These are phyloP conservation scores for Petunia axillaris DNA, from an alignment of 257 asterid genomes.

Conservation along the genomic window DNA sequence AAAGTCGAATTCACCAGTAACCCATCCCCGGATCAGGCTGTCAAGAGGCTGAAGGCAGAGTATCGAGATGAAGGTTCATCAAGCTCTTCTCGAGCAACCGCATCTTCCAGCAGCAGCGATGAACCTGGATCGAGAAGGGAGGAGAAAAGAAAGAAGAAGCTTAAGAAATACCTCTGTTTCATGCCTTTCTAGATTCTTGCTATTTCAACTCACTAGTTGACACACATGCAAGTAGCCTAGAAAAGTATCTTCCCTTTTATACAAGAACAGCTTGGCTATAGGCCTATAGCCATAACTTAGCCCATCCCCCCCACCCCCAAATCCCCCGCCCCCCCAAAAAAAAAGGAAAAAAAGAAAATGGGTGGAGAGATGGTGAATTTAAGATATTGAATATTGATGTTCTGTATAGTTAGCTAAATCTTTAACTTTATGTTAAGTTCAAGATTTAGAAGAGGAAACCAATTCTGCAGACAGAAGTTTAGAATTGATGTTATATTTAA, in stretches of 20 bases:
- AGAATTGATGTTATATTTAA: neutral
- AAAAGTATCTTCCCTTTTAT: neutral
- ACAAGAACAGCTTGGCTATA: neutral
- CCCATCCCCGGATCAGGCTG: slow-evolving; percentile 26
- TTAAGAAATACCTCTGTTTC: slow-evolving; percentile 57
- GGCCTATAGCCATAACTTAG: neutral
- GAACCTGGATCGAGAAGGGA: slow-evolving; percentile 31
- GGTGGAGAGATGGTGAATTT: neutral
- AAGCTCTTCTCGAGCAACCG: neutral
- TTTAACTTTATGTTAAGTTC: slow-evolving; percentile 10
- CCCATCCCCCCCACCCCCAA: neutral
- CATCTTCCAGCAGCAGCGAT: slow-evolving; percentile 30
- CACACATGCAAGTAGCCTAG: slow-evolving; percentile 13
- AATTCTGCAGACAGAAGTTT: neutral
- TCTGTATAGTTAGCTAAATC: neutral
- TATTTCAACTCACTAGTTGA: neutral
- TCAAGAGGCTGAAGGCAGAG: slow-evolving; percentile 42
- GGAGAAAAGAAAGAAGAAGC: slow-evolving; percentile 48
- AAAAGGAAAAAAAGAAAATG: neutral
- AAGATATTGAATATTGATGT: slow-evolving; percentile 5
- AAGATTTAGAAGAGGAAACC: slow-evolving; percentile 16
- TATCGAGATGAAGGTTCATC: slow-evolving; percentile 43
- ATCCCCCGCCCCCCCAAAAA: neutral
- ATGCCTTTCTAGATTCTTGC: slow-evolving; percentile 40
- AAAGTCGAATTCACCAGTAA: slow-evolving; percentile 13